Evolutionary conservation across 2,329 filamentous ascomycete genomes (phyloP), one percentile per base, ranked within the genome.

Genomic region (Daldinia sp.): DNA sequence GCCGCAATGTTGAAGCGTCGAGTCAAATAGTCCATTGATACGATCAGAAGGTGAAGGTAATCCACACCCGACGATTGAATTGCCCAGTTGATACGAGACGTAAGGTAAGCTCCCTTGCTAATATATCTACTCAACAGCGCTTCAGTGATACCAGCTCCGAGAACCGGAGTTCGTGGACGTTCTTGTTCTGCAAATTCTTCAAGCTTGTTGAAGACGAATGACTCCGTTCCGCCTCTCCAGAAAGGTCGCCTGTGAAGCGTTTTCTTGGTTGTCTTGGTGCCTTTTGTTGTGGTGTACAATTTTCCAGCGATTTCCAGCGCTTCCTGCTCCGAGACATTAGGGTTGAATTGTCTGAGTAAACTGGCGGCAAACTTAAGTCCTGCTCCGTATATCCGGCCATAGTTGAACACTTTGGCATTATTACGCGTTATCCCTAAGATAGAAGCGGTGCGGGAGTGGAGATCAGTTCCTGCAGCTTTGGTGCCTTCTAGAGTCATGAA

Each of bases 401-500:
- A 99, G 76, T 99, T 99, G 83, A 99, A 99, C 0, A 99, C 88
- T 75, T 99, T 99, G 61, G 95, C 95, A 72, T 97, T 89, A 72
- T 97, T 97, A 64, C 95, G 87, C 2, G 93, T 96, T 64, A 99
- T 99, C 5, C 94, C 94, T 1, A 99, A 78, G 59, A 99, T 99
- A 4, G 85, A 84, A 1, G 95, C 96, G 25, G 95, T 99, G 29
- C 94, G 91, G 5, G 94, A 97, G 77, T 99, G 94, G 58, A 98
- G 80, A 76, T 99, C 94, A 0, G 94, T 99, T 3, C 94, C 94
- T 2, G 92, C 93, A 4, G 93, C 89, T 78, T 99, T 98, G 50
- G 93, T 95, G 11, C 95, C 94, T 79, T 99, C 96, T 1, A 99
- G 82, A 0, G 95, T 99, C 96, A 99, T 99, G 81, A 99, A 99